Conservation (phyloP, 2,329 filamentous ascomycete species). For the Fusarium bulbicola region DNA sequence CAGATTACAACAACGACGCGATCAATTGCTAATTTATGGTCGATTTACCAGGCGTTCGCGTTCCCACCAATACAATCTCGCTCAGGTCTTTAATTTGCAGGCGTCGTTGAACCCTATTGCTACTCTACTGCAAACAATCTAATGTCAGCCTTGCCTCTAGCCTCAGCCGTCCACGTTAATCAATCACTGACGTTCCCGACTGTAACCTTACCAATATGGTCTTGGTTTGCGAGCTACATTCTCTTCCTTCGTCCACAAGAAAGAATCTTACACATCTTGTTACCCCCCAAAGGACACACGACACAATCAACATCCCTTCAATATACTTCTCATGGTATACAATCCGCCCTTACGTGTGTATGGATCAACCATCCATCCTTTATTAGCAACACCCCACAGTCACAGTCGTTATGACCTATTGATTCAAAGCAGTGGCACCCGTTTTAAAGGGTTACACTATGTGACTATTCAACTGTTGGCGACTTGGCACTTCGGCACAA, state of each 20-base stretch:
- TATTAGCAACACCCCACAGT: background rate
- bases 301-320: background rate
- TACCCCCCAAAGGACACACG: background rate
- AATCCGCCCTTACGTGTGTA: background rate
- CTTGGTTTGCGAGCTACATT: constrained; percentile 1
- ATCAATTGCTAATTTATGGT: constrained; percentile 16
- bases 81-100: constrained; percentile 11
- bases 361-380: background rate
- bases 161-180: background rate
- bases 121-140: background rate
- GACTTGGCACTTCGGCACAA: background rate
- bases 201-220: constrained; percentile 1
- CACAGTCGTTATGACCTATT: background rate
- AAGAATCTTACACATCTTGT: background rate
- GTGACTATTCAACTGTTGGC: background rate
- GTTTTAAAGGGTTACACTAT: background rate
- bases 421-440: constrained; percentile 1
- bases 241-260: background rate
- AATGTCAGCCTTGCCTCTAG: constrained; percentile 11
- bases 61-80: constrained; percentile 9
- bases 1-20: constrained; percentile 22
- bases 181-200: background rate
- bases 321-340: background rate
- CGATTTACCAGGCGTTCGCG: constrained; percentile 23
- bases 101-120: background rate